Conservation (phyloP, 1,284 basidiomycete species). For the Butyriboletus appendiculatus region DNA sequence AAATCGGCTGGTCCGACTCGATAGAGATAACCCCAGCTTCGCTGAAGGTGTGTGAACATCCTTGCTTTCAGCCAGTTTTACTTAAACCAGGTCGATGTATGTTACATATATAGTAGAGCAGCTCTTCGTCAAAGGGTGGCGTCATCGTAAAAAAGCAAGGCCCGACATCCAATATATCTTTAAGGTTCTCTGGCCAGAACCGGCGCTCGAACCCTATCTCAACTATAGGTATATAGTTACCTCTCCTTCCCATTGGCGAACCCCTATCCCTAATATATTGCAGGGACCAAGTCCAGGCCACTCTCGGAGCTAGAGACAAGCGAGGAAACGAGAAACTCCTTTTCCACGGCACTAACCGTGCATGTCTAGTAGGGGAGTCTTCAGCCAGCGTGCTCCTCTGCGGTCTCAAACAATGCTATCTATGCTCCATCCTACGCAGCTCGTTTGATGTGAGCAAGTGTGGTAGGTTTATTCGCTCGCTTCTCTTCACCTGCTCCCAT, state of each 20-base stretch:
- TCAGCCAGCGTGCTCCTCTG: conserved; percentile 46
- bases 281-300: conserved; percentile 32
- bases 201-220: conserved; percentile 47
- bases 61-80: background rate
- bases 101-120: conserved; percentile 43
- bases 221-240: conserved; percentile 45
- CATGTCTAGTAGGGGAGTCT: conserved; percentile 54
- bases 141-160: conserved; percentile 51
- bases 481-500: conserved; percentile 4
- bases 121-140: conserved; percentile 56
- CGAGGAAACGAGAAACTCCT: conserved; percentile 53
- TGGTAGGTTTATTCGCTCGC: conserved; percentile 38
- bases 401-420: conserved; percentile 44
- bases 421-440: conserved; percentile 53
- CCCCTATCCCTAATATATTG: conserved; percentile 6
- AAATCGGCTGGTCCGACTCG: conserved; percentile 40
- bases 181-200: conserved; percentile 49
- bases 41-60: conserved; percentile 22
- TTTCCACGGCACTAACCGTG: conserved; percentile 61
- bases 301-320: conserved; percentile 30
- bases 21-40: conserved; percentile 22
- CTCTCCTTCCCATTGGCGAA: background rate
- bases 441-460: conserved; percentile 58
- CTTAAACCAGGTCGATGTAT: background rate
- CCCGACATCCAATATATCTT: conserved; percentile 55